Base-by-base conservation (phyloP, 129 eudicot species). In the Daucus carota region DNA sequence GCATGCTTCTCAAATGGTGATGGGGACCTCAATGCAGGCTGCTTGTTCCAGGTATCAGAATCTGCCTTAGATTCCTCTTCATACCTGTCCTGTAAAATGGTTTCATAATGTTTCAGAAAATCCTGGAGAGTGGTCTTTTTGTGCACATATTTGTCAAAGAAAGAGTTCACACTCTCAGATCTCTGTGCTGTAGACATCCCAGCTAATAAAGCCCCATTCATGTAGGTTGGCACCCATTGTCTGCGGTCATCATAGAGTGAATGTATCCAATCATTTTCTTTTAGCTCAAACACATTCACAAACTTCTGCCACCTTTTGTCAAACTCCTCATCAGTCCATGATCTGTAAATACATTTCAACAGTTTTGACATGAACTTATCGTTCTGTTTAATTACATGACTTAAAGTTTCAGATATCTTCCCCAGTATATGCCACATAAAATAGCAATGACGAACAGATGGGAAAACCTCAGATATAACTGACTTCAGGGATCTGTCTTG, bases 21-120 rank as follows among this genome's bases (percentile, higher is more conserved):
- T 68, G 99, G 99, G 22, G 99, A 91, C 76, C 84, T 91, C 75
- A 89, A 69, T 1, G 88, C 74, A 16, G 96, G 96, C 20, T 81
- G 89, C 62, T 85, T 94, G 75, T 94, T 89, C 92, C 96, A 91
- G 24, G 99, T 85, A 84, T 94, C 99, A 41, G 84, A 89, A 63
- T 87, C 91, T 10, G 94, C 90, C 80, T 85, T 94, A 5, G 96
- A 96, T 79, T 94, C 98, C 85, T 91, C 98, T 85, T 94, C 97
- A 76, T 94, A 94, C 78, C 98, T 81, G 75, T 94, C 93, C 73
- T 89, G 98, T 66, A 94, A 63, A 45, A 94, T 87, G 24, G 81
- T 32, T 72, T 85, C 97, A 59, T 91, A 94, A 16, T 89, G 97
- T 78, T 81, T 82, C 31, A 94, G 60, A 81, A 91, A 89, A 80